Evolutionary conservation across 139 green algal species (phyloP).

Genomic region (Tetratostichococcus sp.): DNA sequence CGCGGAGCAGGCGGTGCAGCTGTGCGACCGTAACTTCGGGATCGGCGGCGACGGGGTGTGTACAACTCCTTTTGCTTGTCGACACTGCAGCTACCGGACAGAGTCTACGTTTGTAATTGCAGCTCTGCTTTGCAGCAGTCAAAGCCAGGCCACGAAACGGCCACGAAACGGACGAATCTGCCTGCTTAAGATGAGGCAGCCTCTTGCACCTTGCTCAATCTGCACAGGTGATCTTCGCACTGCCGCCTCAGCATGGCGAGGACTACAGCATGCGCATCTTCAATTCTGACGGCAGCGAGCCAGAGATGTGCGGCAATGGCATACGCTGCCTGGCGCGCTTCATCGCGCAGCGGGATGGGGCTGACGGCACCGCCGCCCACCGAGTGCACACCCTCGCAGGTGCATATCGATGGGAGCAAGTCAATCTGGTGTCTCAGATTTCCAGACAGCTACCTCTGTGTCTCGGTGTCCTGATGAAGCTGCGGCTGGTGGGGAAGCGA

Average conservation of each 20-base stretch:
- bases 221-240: slow-evolving; percentile 84
- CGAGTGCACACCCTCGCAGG: slow-evolving; percentile 88
- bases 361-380: slow-evolving; percentile 47
- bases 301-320: slow-evolving; percentile 99
- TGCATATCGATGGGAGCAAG: too few relatives aligned
- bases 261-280: slow-evolving; percentile 97
- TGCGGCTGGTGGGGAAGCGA: too few relatives aligned
- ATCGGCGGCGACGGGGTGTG: slow-evolving; percentile 91
- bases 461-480: too few relatives aligned
- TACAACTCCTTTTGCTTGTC: not conserved
- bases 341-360: slow-evolving; percentile 74
- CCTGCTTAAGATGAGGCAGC: too few relatives aligned
- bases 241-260: slow-evolving; percentile 59
- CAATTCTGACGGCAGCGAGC: slow-evolving; percentile 95
- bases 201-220: too few relatives aligned
- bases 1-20: slow-evolving; percentile 67
- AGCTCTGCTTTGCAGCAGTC: too few relatives aligned
- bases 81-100: not conserved
- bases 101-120: not conserved
- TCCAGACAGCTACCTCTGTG: too few relatives aligned
- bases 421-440: too few relatives aligned
- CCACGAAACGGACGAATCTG: too few relatives aligned
- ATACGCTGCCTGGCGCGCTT: slow-evolving; percentile 95
- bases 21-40: slow-evolving; percentile 96
- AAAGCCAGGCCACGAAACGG: too few relatives aligned